Base-by-base conservation (phyloP, 768 basidiomycete species). In the Melanogaster broomeanus region DNA sequence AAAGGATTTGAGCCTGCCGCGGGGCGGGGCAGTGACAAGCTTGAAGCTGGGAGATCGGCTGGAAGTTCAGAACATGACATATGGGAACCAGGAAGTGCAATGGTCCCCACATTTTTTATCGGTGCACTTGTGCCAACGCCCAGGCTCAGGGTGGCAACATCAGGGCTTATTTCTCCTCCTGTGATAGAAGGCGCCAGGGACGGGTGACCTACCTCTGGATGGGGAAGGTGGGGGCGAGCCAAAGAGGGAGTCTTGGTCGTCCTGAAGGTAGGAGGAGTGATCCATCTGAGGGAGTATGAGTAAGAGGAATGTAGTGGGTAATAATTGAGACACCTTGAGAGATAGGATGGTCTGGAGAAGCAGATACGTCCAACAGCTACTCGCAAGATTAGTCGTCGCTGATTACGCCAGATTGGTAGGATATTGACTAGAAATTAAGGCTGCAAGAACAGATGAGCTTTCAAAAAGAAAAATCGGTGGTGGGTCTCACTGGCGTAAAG, bases 1-100 rank as follows among this genome's bases (percentile, higher is more conserved):
- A 67, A 69, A 61, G 70, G 46, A 49, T 46, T 77, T 40, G 41
- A 49, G 31, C 49, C 61, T 57, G 57, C 51, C 22, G 41, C 31
- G 21, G 46, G 46, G 41, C 33, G 45, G 16, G 54, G 22, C 45
- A 42, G 39, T 37, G 63, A 51, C 72, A 77, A 73, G 70, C 79
- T 77, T 74, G 77, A 79, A 77, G 82, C 88, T 89, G 85, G 71
- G 82, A 85, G 83, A 77, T 82, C 74, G 77, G 85, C 79, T 74
- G 88, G 80, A 74, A 85, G 79, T 90, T 91, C 87, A 90, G 87
- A 87, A 88, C 76, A 77, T 72, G 75, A 71, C 68, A 69, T 78
- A 77, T 87, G 89, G 88, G 88, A 88, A 83, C 89, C 90, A 90
- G 88, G 88, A 89, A 91, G 90, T 91, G 90, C 90, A 91, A 90